Percentiles rank a stretch among this genome's conserved stretches.
phyloP scores from a whole-genome alignment of 1,139 yeast species.

The Pichia terricola region DNA sequence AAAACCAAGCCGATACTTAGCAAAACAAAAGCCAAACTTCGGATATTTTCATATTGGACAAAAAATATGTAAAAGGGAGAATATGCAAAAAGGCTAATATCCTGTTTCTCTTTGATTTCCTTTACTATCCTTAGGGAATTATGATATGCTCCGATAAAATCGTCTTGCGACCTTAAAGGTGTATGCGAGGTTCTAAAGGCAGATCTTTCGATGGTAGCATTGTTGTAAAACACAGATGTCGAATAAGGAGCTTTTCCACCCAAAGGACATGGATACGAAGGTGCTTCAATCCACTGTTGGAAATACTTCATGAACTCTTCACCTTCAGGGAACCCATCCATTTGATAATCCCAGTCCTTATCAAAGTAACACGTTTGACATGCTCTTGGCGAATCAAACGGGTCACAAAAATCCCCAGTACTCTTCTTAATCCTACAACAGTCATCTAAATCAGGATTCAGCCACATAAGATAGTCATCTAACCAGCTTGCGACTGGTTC shows the following conservation, averaged over 20 bases:
- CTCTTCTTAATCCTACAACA: constrained; percentile 66
- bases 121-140: constrained; percentile 63
- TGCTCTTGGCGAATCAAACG: constrained; percentile 58
- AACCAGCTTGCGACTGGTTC: constrained; percentile 90
- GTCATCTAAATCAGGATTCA: constrained; percentile 77
- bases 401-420: constrained; percentile 42
- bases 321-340: constrained; percentile 80
- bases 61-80: constrained; percentile 90
- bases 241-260: constrained; percentile 95
- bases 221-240: constrained; percentile 36
- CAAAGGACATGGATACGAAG: constrained; percentile 85
- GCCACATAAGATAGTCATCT: constrained; percentile 81
- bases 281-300: constrained; percentile 70
- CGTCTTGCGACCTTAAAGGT: constrained; percentile 74
- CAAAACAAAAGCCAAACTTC: constrained; percentile 45
- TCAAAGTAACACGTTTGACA: constrained; percentile 64
- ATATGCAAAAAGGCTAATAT: constrained; percentile 70
- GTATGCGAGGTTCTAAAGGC: constrained; percentile 72
- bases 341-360: constrained; percentile 57
- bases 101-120: constrained; percentile 36
- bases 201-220: constrained; percentile 41
- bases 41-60: constrained; percentile 71
- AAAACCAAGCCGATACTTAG: constrained; percentile 46
- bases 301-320: constrained; percentile 59
- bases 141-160: constrained; percentile 71